Base-by-base conservation (phyloP, 345 rosid genomes). In the Salix suchowensis region DNA sequence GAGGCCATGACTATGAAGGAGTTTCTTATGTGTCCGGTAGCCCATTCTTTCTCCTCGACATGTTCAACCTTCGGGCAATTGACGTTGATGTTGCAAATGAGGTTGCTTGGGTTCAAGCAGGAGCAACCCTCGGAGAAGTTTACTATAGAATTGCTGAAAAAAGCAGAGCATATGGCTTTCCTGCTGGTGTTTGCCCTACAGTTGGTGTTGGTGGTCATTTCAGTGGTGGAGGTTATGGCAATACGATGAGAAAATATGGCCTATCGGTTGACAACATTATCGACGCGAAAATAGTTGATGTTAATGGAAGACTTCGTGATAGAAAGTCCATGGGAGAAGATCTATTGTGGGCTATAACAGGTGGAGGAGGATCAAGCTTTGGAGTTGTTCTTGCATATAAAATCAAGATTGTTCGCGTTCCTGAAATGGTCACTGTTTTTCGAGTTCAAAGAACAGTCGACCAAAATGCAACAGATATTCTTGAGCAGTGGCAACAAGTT, bases 121-220 rank as follows among this genome's bases (percentile, higher is more conserved):
- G 76, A 16, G 76, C 76, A 37, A 73, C 76, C 23, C 68, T 73
- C 0, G 76, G 68, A 1, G 68, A 73, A 16, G 52, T 73, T 37
- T 73, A 37, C 67, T 24, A 73, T 16, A 61, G 54, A 60, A 37
- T 61, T 73, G 28, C 76, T 16, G 55, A 73, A 54, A 73, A 73
- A 36, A 73, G 76, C 68, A 15, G 16, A 39, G 42, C 55, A 12
- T 54, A 61, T 15, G 76, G 76, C 23, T 73, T 73, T 21, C 68
- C 76, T 6, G 76, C 76, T 1, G 58, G 76, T 15, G 76, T 73
- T 18, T 73, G 67, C 54, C 68, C 54, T 23, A 73, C 50, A 0
- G 54, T 73, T 26, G 76, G 68, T 16, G 54, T 61, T 40, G 76
- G 76, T 30, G 76, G 76, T 30, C 76, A 73, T 32, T 61, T 73